phyloP scores from a whole-genome alignment of 2,329 filamentous ascomycete genomes.

The Pseudocercospora eumusae region DNA sequence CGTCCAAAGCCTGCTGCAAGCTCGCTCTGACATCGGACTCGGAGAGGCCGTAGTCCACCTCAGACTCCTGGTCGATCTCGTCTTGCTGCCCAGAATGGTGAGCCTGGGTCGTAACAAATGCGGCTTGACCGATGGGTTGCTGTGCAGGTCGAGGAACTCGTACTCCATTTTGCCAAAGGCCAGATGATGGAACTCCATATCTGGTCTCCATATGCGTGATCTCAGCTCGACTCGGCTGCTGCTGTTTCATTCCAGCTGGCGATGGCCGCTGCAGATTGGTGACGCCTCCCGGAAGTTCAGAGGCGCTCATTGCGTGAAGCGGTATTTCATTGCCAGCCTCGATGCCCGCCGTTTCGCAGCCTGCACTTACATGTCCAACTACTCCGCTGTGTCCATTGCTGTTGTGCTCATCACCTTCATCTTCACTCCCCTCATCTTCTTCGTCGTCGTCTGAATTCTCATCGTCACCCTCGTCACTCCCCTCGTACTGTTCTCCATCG shows the following conservation, averaged over 20 bases:
- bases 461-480: neutral
- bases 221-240: neutral
- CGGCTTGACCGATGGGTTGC: neutral
- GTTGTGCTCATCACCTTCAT: neutral
- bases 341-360: neutral
- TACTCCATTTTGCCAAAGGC: neutral
- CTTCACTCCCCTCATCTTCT: neutral
- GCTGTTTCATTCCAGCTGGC: neutral
- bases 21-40: neutral
- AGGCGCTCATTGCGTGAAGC: neutral
- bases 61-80: neutral
- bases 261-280: neutral
- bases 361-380: neutral
- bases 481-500: neutral
- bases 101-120: neutral
- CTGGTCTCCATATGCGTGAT: neutral
- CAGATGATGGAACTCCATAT: neutral
- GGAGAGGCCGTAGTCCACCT: neutral
- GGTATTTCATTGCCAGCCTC: neutral
- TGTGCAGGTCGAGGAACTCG: neutral
- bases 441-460: no score
- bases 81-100: neutral
- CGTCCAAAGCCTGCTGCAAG: slow-evolving; percentile 1
- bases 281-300: no score
- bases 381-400: neutral